Evolutionary conservation across 352 stramenopile species (phyloP).

Genomic region (Globisporangium ultimum): DNA sequence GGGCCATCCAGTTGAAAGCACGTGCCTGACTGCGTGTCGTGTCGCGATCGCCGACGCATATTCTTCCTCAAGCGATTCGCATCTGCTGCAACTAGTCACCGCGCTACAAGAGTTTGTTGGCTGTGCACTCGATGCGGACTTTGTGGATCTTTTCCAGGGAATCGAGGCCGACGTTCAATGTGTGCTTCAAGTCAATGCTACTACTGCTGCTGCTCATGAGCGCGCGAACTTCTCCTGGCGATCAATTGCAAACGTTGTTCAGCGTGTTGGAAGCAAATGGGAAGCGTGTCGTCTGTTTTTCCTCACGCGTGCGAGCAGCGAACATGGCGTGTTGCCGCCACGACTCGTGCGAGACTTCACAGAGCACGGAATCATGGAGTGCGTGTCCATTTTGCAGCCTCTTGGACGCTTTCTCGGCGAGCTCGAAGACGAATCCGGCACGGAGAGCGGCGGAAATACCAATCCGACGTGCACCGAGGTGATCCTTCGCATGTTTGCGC

Average conservation of each 20-base stretch:
- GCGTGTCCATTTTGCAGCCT: conserved; percentile 9
- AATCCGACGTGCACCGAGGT: conserved; percentile 8
- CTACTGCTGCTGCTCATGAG: neutral
- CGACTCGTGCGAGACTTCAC: conserved; percentile 8
- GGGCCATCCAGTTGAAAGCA: conserved; percentile 2
- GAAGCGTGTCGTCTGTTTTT: conserved; percentile 7
- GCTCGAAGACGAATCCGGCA: neutral
- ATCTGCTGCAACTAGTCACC: conserved; percentile 1
- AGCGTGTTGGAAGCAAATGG: conserved; percentile 5
- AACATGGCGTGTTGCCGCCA: neutral
- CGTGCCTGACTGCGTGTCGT: conserved; percentile 2
- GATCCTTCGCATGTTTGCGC: conserved; percentile 12
- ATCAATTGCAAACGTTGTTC: conserved; percentile 2
- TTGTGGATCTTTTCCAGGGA: conserved; percentile 7
- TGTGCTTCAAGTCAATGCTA: neutral
- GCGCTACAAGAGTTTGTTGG: conserved; percentile 3
- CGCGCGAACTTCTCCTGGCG: neutral
- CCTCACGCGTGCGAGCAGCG: neutral
- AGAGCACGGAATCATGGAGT: conserved; percentile 10
- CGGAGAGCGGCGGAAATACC: no score
- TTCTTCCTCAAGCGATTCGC: neutral
- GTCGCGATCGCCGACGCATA: neutral
- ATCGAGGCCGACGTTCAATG: conserved; percentile 7
- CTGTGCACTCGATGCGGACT: conserved; percentile 2
- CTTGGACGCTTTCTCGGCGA: conserved; percentile 10